phyloP scores from a whole-genome alignment of 192 early-diverging fungal genomes.

The Coemansia sp. region DNA sequence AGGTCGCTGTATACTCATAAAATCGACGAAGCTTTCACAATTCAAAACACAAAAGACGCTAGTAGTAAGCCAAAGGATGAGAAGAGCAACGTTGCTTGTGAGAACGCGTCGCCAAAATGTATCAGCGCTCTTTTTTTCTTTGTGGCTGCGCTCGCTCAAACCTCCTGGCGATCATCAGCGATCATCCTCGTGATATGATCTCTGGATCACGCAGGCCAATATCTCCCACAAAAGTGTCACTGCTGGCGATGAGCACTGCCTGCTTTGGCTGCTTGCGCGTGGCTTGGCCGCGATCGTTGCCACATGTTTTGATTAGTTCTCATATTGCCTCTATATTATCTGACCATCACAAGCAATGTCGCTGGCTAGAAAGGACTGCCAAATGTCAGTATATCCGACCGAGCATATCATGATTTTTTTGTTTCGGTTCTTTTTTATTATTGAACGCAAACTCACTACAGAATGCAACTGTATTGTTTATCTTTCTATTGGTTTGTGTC shows the following conservation, averaged over 20 bases:
- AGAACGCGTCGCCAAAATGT: neutral
- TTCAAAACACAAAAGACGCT: neutral
- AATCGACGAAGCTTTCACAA: neutral
- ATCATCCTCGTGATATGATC: too few species aligned
- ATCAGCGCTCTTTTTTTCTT: neutral
- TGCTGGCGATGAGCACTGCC: too few species aligned
- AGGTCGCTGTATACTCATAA: conserved; percentile 2
- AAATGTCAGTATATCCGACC: neutral
- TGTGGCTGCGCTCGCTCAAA: too few species aligned
- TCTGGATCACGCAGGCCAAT: too few species aligned
- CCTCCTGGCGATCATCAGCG: too few species aligned
- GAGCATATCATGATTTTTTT: too few species aligned
- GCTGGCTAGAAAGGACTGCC: conserved; percentile 5
- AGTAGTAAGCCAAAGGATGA: neutral
- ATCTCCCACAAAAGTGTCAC: too few species aligned
- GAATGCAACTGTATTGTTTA: too few species aligned
- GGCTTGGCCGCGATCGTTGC: too few species aligned
- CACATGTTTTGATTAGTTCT: neutral
- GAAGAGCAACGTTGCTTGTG: neutral
- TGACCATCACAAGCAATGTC: neutral
- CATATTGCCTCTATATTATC: neutral
- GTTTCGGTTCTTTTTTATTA: too few species aligned
- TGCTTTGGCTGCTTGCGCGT: too few species aligned
- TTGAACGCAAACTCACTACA: neutral
- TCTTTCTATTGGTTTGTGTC: neutral